These are phyloP conservation scores for Endoconidiophora laricicola DNA, from an alignment of 2,329 filamentous ascomycete genomes.

Conservation along the genomic window DNA sequence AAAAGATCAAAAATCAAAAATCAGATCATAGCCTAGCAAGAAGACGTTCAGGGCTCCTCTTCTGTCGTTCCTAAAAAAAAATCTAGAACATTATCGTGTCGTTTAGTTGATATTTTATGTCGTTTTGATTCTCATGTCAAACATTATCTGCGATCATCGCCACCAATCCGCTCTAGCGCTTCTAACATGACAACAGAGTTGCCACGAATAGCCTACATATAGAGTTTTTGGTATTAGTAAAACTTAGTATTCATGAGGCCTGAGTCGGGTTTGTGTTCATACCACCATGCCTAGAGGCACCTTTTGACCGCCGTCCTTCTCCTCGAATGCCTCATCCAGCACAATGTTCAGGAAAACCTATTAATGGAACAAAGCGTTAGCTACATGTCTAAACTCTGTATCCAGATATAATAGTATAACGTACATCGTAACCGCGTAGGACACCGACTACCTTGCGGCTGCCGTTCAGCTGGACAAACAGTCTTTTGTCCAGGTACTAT, in stretches of 20 bases:
- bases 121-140: too few relatives aligned
- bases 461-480: conserved; percentile 95
- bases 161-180: conserved; percentile 52
- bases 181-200: conserved; percentile 99
- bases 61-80: too few relatives aligned
- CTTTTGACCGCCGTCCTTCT: conserved; percentile 84
- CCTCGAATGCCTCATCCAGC: conserved; percentile 88
- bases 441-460: conserved; percentile 94
- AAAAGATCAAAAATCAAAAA: neutral
- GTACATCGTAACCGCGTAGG: conserved; percentile 87
- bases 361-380: conserved; percentile 2
- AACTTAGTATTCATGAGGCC: neutral
- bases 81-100: neutral
- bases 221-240: conserved; percentile 16
- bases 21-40: too few relatives aligned
- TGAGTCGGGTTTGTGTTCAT: conserved; percentile 23
- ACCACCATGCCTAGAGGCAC: conserved; percentile 83
- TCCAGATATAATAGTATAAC: conserved; percentile 19
- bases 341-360: conserved; percentile 98
- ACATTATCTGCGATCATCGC: conserved; percentile 34
- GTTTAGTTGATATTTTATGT: neutral
- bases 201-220: conserved; percentile 66
- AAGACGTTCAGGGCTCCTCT: too few relatives aligned
- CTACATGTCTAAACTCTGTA: neutral
- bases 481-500: conserved; percentile 96